Evolutionary conservation across 169 alveolate species (phyloP).

Genomic region (Eimeria sp.): DNA sequence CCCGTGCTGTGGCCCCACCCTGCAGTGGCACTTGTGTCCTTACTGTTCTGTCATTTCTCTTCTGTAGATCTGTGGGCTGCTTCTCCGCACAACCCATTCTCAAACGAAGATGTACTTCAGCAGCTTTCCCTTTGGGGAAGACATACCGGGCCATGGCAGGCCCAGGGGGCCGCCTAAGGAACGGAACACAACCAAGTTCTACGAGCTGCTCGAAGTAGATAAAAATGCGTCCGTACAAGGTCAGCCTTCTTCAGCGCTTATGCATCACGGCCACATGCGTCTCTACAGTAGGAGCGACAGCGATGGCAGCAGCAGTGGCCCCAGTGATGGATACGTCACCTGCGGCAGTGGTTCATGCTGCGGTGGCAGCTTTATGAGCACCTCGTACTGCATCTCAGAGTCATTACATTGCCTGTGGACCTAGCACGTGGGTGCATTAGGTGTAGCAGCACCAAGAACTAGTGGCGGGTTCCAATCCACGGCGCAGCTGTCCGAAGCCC

Average conservation of each 20-base stretch:
- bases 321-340: not conserved
- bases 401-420: not conserved
- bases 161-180: conserved; percentile 84
- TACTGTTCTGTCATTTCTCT: not conserved
- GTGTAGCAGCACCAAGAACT: not conserved
- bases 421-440: not conserved
- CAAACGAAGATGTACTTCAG: conserved; percentile 81
- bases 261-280: not conserved
- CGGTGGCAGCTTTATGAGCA: not conserved
- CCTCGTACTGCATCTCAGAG: not conserved
- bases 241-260: not conserved
- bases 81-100: not conserved
- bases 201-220: conserved; percentile 91
- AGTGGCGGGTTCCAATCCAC: not conserved
- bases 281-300: not conserved
- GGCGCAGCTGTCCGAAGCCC: not conserved
- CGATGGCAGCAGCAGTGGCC: not conserved
- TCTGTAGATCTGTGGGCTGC: conserved; percentile 39
- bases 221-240: conserved; percentile 91
- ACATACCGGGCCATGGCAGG: conserved; percentile 68
- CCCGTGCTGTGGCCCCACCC: conserved; percentile 74
- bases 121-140: conserved; percentile 85
- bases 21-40: conserved; percentile 49
- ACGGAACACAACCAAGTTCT: conserved; percentile 92
- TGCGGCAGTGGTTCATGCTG: not conserved